Evolutionary conservation across 1,284 basidiomycete genomes (phyloP).

Genomic region (Ganoderma resinaceum): DNA sequence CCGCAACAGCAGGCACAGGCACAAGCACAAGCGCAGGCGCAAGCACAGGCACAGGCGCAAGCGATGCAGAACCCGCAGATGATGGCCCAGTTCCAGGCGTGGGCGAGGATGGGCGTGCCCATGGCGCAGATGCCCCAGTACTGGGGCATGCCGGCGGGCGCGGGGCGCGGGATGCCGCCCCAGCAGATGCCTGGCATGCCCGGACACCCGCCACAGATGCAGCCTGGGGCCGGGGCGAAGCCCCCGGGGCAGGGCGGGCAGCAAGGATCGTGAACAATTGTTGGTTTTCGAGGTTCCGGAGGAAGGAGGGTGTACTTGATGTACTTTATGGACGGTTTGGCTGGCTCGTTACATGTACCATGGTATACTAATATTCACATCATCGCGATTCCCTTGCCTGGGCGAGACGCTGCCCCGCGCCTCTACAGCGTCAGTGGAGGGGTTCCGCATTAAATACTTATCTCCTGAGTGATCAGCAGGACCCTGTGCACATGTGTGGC

Average conservation of each 20-base stretch:
- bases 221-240: constrained; percentile 40
- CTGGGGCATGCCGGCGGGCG: constrained; percentile 35
- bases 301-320: neutral
- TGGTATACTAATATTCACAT: neutral
- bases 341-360: neutral
- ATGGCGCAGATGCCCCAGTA: constrained; percentile 36
- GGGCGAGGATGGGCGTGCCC: constrained; percentile 28
- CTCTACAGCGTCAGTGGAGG: neutral
- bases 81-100: constrained; percentile 41
- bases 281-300: neutral
- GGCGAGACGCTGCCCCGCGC: neutral
- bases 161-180: constrained; percentile 38
- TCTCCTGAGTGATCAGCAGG: neutral
- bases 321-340: constrained; percentile 4
- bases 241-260: constrained; percentile 43
- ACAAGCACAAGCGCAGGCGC: constrained; percentile 31
- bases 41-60: constrained; percentile 32
- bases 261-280: constrained; percentile 42
- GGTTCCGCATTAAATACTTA: neutral
- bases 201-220: constrained; percentile 43
- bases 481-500: neutral
- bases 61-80: constrained; percentile 40
- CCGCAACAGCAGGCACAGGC: constrained; percentile 29
- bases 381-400: neutral
- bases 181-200: constrained; percentile 36